Percentiles rank a stretch among this genome's conserved stretches.
phyloP scores from a whole-genome alignment of 192 early-diverging fungal genomes.

The Backusella macrospora region DNA sequence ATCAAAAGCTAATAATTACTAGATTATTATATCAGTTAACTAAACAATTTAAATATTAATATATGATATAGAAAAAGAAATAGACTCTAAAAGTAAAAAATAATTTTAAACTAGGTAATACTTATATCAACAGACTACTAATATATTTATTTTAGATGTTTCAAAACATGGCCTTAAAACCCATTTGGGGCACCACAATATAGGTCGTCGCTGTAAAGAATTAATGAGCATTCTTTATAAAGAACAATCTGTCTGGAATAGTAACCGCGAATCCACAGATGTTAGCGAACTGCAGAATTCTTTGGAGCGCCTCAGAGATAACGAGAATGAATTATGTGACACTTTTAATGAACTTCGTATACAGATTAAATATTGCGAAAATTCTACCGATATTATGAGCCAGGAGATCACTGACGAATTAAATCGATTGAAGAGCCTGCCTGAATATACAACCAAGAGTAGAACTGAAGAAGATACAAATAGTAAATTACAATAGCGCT shows the following conservation, averaged over 20 bases:
- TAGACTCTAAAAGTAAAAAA: not conserved
- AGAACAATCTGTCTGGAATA: conserved; percentile 7
- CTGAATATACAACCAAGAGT: not conserved
- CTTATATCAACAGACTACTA: not conserved
- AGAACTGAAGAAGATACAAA: not conserved
- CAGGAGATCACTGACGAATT: not conserved
- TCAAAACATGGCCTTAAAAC: not conserved
- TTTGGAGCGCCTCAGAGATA: conserved; percentile 4
- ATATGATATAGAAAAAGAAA: not conserved
- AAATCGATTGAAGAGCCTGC: not conserved
- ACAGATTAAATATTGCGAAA: not conserved
- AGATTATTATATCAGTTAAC: not conserved
- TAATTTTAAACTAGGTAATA: not conserved
- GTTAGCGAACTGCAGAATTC: not conserved
- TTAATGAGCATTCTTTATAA: not conserved
- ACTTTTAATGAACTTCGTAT: not conserved
- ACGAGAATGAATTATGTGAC: not conserved
- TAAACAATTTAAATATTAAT: not conserved
- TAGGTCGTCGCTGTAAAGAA: not conserved
- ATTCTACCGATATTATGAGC: not conserved
- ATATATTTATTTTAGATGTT: not conserved
- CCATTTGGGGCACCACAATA: not conserved
- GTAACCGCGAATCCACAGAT: not conserved
- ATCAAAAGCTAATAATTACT: not conserved
- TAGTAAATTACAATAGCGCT: not conserved